phyloP scores from a whole-genome alignment of 352 stramenopile species.

The Globisporangium barbulae region DNA sequence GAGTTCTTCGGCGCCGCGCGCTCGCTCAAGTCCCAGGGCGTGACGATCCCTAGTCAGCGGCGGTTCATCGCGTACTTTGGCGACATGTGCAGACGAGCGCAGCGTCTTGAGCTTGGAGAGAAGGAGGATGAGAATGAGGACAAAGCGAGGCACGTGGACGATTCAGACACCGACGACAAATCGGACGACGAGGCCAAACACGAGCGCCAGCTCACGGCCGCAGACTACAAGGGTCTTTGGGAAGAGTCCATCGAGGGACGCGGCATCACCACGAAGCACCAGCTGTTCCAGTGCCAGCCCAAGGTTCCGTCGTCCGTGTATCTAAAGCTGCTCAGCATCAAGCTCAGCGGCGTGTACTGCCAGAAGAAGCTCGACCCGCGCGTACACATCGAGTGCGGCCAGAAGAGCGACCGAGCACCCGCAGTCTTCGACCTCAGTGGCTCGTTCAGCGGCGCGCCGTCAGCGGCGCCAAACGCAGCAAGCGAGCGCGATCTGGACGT shows the following conservation, averaged over 20 bases:
- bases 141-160: slow-evolving; percentile 2
- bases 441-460: slow-evolving; percentile 16
- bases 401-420: slow-evolving; percentile 2
- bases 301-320: slow-evolving; percentile 27
- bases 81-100: slow-evolving; percentile 38
- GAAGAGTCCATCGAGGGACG: slow-evolving; percentile 37
- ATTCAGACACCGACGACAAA: slow-evolving; percentile 18
- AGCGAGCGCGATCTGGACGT: not conserved
- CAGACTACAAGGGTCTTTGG: slow-evolving; percentile 48
- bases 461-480: not conserved
- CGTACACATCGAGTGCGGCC: slow-evolving; percentile 47
- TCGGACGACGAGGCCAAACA: slow-evolving; percentile 19
- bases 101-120: not conserved
- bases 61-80: slow-evolving; percentile 80
- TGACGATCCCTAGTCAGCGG: slow-evolving; percentile 81
- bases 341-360: slow-evolving; percentile 38
- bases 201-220: slow-evolving; percentile 32
- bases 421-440: slow-evolving; percentile 24
- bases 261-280: slow-evolving; percentile 14
- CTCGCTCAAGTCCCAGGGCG: slow-evolving; percentile 74
- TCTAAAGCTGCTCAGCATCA: slow-evolving; percentile 38
- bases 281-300: slow-evolving; percentile 24
- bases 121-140: slow-evolving; percentile 16
- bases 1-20: slow-evolving; percentile 64
- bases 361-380: slow-evolving; percentile 56